Conservation (phyloP, 2,329 filamentous ascomycete species). For the Fusarium sp. region DNA sequence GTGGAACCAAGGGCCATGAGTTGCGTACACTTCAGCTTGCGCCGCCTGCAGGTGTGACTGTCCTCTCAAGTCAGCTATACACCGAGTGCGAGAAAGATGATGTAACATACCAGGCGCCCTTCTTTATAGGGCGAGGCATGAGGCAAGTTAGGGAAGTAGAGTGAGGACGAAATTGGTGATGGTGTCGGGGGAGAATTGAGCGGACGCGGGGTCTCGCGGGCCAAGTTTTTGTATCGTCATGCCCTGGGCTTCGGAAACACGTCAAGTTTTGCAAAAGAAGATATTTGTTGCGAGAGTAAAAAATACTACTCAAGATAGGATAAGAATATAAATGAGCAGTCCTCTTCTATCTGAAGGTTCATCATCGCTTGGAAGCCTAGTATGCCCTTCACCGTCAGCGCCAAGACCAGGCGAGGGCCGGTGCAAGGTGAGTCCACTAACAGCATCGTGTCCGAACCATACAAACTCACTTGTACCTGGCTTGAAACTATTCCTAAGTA, state of each 20-base stretch:
- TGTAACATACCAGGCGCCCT: conserved; percentile 33
- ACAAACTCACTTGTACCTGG: background rate
- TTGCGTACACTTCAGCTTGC: conserved; percentile 51
- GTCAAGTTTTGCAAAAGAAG: background rate
- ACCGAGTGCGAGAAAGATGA: fast-evolving
- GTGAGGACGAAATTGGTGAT: background rate
- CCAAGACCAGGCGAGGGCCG: too few species aligned
- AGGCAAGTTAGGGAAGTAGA: background rate
- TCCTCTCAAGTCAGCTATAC: background rate
- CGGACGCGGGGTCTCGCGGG: background rate
- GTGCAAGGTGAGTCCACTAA: too few species aligned
- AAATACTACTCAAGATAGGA: fast-evolving
- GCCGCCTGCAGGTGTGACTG: conserved; percentile 53
- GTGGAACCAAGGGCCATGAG: background rate
- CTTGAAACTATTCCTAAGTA: background rate
- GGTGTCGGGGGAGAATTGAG: background rate
- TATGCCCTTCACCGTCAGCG: too few species aligned
- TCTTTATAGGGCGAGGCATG: conserved; percentile 41
- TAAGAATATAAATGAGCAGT: fast-evolving
- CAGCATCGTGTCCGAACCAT: too few species aligned
- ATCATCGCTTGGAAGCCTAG: too few species aligned
- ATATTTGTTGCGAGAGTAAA: background rate
- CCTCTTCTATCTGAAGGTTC: background rate
- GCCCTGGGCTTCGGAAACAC: background rate
- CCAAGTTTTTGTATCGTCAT: background rate